Evolutionary conservation across 441 rosid species (phyloP).

Genomic region (Adansonia madagascariensis): DNA sequence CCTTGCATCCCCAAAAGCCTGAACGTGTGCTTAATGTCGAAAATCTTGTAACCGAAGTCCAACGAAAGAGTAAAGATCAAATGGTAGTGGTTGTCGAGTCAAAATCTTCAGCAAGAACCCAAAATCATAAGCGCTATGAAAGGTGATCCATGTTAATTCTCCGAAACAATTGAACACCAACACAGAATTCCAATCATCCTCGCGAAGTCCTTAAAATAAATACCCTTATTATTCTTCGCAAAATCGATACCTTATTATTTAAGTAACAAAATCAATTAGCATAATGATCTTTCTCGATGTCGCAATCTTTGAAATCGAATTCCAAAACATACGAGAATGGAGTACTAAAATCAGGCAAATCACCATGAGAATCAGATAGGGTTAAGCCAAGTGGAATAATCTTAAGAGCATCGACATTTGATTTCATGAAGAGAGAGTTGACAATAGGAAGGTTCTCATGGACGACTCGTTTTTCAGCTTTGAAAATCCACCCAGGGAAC

Average conservation of each 20-base stretch:
- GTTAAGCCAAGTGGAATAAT: slow-evolving; percentile 25
- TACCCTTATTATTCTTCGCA: slow-evolving; percentile 15
- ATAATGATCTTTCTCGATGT: not conserved
- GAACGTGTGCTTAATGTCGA: slow-evolving; percentile 26
- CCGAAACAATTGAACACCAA: not conserved
- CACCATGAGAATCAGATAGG: not conserved
- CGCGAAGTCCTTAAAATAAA: slow-evolving; percentile 5
- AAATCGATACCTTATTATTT: slow-evolving; percentile 20
- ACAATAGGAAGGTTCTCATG: not conserved
- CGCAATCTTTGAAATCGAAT: slow-evolving; percentile 25
- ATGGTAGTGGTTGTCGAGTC: slow-evolving; percentile 12
- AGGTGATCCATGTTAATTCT: slow-evolving; percentile 18
- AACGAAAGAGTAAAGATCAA: not conserved
- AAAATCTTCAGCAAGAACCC: slow-evolving; percentile 31
- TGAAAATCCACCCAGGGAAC: slow-evolving; percentile 19
- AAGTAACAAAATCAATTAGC: not conserved
- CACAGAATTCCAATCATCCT: not conserved
- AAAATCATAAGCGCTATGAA: slow-evolving; percentile 31
- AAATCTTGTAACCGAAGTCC: slow-evolving; percentile 24
- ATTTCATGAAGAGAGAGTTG: not conserved
- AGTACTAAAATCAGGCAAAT: slow-evolving; percentile 4
- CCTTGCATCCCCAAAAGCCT: not conserved
- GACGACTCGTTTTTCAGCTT: no score
- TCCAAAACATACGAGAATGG: not conserved
- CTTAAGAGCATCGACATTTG: slow-evolving; percentile 11